phyloP scores from a whole-genome alignment of 176 grass and related monocot species.

The Triticum urartu region DNA sequence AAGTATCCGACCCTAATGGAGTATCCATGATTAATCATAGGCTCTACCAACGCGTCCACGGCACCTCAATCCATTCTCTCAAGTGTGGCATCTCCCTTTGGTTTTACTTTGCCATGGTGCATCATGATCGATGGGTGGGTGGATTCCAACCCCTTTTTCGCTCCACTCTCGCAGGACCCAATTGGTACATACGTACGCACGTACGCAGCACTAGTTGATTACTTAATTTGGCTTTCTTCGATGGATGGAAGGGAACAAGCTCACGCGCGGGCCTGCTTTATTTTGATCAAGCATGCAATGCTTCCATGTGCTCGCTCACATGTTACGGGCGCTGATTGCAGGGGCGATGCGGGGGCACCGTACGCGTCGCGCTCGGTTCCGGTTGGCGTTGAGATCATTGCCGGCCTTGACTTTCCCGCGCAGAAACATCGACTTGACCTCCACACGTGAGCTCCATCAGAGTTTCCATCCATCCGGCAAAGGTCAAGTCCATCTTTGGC shows the following conservation, averaged over 20 bases:
- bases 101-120: not conserved
- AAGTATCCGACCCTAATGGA: not conserved
- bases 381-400: slow-evolving; percentile 38
- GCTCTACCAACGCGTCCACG: not conserved
- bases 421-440: slow-evolving; percentile 1
- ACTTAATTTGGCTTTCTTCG: not conserved
- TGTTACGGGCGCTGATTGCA: slow-evolving; percentile 24
- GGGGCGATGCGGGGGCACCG: slow-evolving; percentile 2
- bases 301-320: not conserved
- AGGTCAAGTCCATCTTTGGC: not conserved
- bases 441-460: not conserved
- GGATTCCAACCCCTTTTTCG: not conserved
- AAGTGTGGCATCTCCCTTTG: not conserved
- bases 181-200: not conserved
- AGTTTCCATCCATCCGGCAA: not conserved
- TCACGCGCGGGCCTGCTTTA: slow-evolving; percentile 27
- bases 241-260: not conserved
- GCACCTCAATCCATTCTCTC: not conserved
- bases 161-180: not conserved
- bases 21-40: not conserved
- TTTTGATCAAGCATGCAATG: not conserved
- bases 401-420: not conserved
- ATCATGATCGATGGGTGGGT: not conserved
- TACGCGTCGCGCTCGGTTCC: slow-evolving; percentile 36
- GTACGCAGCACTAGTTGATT: not conserved